Conservation (phyloP, 805 yeast species). For the Candida ovalis region DNA sequence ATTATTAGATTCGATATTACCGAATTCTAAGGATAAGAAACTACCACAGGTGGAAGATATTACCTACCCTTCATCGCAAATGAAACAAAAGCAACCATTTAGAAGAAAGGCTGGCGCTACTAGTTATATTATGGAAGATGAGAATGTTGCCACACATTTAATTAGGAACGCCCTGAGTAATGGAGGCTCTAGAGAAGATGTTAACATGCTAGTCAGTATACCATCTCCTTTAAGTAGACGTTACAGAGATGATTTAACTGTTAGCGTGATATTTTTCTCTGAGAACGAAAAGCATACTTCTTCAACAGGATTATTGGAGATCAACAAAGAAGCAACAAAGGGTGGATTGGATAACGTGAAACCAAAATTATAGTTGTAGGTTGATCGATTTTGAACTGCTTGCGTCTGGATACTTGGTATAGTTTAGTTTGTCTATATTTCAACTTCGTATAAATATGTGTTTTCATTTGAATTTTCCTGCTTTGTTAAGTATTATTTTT, state of each 20-base stretch:
- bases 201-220: conserved; percentile 81
- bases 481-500: not conserved
- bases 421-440: not conserved
- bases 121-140: conserved; percentile 68
- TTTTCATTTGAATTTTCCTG: not conserved
- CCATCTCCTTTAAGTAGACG: conserved; percentile 90
- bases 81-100: conserved; percentile 67
- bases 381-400: not conserved
- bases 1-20: conserved; percentile 38
- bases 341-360: conserved; percentile 47
- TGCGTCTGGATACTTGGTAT: not conserved
- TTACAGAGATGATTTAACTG: conserved; percentile 94
- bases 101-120: conserved; percentile 40
- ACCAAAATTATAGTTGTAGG: conserved; percentile 39
- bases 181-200: conserved; percentile 86
- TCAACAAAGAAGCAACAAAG: conserved; percentile 53
- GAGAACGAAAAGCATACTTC: conserved; percentile 51
- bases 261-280: conserved; percentile 84
- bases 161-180: conserved; percentile 86
- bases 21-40: conserved; percentile 33
- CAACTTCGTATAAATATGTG: not conserved
- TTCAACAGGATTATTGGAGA: conserved; percentile 46
- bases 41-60: conserved; percentile 64
- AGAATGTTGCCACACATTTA: conserved; percentile 87
- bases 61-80: conserved; percentile 53